Evolutionary conservation across 257 asterid genomes (phyloP).

Genomic region (Gardenia jasminoides): DNA sequence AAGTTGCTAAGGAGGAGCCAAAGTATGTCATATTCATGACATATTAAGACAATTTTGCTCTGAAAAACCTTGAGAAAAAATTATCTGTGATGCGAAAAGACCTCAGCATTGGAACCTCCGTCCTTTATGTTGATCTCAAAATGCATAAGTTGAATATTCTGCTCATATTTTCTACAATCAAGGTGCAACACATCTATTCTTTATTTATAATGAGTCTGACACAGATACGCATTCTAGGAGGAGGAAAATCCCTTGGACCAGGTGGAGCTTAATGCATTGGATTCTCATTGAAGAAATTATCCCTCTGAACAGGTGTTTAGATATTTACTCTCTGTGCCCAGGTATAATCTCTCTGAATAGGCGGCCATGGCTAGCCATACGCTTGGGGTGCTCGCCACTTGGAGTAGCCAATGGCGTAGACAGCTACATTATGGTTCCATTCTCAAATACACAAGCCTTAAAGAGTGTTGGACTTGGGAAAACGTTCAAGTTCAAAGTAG

Average conservation of each 20-base stretch:
- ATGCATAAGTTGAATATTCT: background rate
- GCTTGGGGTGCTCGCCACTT: background rate
- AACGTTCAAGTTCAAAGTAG: background rate
- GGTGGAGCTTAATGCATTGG: background rate
- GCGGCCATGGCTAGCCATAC: too few species aligned
- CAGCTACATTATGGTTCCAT: background rate
- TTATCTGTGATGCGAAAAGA: background rate
- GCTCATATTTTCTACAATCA: background rate
- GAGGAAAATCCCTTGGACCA: too few species aligned
- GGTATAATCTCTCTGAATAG: background rate
- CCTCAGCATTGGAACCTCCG: background rate
- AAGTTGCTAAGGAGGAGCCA: conserved; percentile 18
- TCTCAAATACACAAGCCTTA: background rate
- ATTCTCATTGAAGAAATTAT: background rate
- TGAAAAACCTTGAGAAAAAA: conserved; percentile 5
- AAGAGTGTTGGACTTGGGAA: conserved; percentile 15
- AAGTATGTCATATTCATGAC: conserved; percentile 22
- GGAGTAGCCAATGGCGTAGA: background rate
- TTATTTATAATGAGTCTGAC: too few species aligned
- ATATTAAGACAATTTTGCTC: conserved; percentile 7
- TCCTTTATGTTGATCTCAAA: background rate
- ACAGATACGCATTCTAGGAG: too few species aligned
- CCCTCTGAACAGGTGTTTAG: background rate
- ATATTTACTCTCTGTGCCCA: background rate
- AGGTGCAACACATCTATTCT: background rate